Conservation (phyloP, 805 yeast species). For the Teunomyces kruisii region DNA sequence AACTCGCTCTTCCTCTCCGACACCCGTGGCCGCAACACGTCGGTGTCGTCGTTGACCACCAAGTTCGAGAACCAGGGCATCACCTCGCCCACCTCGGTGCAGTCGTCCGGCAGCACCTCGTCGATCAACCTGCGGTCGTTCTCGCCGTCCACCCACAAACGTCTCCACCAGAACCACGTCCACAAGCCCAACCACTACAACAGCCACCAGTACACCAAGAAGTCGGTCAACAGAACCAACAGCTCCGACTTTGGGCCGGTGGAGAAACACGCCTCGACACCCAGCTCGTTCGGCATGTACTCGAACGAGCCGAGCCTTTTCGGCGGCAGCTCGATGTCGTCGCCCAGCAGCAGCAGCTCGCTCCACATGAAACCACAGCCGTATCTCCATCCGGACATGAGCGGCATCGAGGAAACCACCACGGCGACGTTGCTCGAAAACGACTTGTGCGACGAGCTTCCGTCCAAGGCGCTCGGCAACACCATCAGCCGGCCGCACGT, state of each 20-base stretch:
- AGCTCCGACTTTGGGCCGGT: background rate
- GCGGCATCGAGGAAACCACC: background rate
- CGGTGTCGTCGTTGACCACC: conserved; percentile 26
- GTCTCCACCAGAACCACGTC: conserved; percentile 3
- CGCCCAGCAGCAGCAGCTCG: conserved; percentile 1
- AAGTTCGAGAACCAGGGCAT: conserved; percentile 28
- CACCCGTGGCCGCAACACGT: conserved; percentile 2
- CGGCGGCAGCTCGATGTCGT: background rate
- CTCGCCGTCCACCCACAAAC: conserved; percentile 1
- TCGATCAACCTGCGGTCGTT: background rate
- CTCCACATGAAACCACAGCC: conserved; percentile 1
- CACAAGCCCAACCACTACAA: background rate
- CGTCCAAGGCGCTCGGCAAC: background rate
- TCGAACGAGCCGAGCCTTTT: background rate
- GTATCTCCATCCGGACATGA: background rate
- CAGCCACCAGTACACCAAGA: conserved; percentile 1
- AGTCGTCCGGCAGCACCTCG: background rate
- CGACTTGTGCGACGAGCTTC: background rate
- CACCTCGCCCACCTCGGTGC: conserved; percentile 16
- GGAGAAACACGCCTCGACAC: conserved; percentile 4
- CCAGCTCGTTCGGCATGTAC: conserved; percentile 7
- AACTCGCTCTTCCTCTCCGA: conserved; percentile 15
- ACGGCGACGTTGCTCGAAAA: background rate
- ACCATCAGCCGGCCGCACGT: background rate
- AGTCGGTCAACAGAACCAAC: background rate